Conservation (phyloP, 305 asterid species). For the Fraxinus sp. region DNA sequence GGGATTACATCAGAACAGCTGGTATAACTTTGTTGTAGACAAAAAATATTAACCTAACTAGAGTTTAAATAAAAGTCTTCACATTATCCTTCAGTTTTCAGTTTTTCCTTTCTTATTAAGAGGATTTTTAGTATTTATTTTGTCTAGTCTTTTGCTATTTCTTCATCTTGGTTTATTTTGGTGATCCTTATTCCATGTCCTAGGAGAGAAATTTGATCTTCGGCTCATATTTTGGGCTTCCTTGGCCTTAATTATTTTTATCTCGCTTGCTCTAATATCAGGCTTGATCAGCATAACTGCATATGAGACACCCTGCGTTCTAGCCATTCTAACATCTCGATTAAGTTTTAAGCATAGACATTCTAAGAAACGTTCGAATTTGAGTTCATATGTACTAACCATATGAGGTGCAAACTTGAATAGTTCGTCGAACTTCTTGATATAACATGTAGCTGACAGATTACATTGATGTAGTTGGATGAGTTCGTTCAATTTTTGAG, state of each 20-base stretch:
- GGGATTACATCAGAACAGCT: too few species aligned
- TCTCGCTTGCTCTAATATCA: not conserved
- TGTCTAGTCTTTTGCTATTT: not conserved
- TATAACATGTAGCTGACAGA: too few species aligned
- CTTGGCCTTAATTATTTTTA: not conserved
- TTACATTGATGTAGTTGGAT: too few species aligned
- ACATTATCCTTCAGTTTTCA: too few species aligned
- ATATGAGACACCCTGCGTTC: not conserved
- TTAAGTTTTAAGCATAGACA: too few species aligned
- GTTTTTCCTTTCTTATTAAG: not conserved
- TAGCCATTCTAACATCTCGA: not conserved
- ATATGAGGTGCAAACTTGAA: too few species aligned
- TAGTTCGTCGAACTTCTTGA: too few species aligned
- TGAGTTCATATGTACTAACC: not conserved
- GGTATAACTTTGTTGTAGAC: too few species aligned
- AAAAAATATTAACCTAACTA: too few species aligned
- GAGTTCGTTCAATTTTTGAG: too few species aligned
- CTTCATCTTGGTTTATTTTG: not conserved
- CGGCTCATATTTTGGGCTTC: not conserved
- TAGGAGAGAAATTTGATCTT: not conserved
- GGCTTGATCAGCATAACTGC: not conserved
- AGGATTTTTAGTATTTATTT: not conserved
- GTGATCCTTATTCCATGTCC: not conserved
- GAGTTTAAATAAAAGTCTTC: too few species aligned
- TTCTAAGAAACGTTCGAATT: too few species aligned